Evolutionary conservation across 371 early-diverging fungal genomes (phyloP).

Genomic region (Syncephalastrum racemosum): DNA sequence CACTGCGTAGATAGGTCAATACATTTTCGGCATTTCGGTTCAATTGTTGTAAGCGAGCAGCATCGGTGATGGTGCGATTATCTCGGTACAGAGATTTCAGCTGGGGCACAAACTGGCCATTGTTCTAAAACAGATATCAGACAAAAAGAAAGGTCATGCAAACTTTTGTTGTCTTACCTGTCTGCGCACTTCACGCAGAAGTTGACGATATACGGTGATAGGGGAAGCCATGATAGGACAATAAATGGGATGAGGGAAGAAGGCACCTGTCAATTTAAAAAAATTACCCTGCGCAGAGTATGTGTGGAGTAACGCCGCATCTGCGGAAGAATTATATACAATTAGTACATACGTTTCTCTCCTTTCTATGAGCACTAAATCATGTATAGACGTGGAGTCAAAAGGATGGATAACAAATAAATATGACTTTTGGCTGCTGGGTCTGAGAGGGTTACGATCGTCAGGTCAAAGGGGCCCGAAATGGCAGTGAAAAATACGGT

Average conservation of each 20-base stretch:
- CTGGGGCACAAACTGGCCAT: constrained; percentile 35
- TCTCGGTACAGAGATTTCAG: constrained; percentile 34
- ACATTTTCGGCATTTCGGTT: constrained; percentile 46
- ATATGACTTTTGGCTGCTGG: no score
- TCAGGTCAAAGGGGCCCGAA: no score
- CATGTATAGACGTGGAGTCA: no score
- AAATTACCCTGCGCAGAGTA: no score
- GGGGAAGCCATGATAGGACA: constrained; percentile 5
- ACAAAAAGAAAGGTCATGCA: constrained; percentile 28
- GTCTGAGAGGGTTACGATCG: no score
- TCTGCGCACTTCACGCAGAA: constrained; percentile 40
- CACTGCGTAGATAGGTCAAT: constrained; percentile 36
- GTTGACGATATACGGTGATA: constrained; percentile 28
- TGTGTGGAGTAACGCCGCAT: no score
- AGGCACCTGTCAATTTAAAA: background rate
- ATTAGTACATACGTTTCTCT: no score
- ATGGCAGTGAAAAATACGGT: no score
- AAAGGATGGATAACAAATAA: no score
- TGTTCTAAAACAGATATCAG: constrained; percentile 19
- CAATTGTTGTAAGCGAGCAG: constrained; percentile 24
- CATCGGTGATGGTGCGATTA: constrained; percentile 34
- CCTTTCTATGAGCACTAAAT: no score
- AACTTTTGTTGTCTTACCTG: constrained; percentile 25
- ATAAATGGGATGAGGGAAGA: background rate
- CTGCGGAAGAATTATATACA: no score